phyloP scores from a whole-genome alignment of 1,284 basidiomycete species.

The Puccinia sorghi region DNA sequence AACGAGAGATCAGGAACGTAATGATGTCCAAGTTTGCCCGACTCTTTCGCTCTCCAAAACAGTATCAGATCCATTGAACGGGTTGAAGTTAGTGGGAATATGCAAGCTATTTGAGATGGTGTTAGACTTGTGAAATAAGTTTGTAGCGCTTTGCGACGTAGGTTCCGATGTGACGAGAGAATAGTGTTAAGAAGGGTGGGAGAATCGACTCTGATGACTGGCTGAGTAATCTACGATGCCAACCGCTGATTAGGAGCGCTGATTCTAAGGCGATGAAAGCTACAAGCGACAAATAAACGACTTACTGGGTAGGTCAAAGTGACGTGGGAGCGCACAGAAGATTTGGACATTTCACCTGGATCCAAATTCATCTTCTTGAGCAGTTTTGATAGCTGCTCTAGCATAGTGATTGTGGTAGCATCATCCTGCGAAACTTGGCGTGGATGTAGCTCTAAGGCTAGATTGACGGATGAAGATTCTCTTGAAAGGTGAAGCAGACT shows the following conservation, averaged over 20 bases:
- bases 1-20: conserved; percentile 66
- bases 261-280: background rate
- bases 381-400: conserved; percentile 21
- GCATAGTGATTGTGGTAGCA: background rate
- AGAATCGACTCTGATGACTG: conserved; percentile 53
- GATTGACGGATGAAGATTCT: background rate
- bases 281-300: background rate
- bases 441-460: conserved; percentile 26
- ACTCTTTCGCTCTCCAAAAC: conserved; percentile 69
- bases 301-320: conserved; percentile 30
- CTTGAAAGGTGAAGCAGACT: conserved; percentile 1
- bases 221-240: conserved; percentile 1
- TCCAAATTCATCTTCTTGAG: conserved; percentile 23
- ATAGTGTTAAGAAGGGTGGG: conserved; percentile 58
- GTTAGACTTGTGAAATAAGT: conserved; percentile 69
- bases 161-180: conserved; percentile 62
- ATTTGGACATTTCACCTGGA: background rate
- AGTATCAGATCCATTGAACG: conserved; percentile 70
- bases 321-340: background rate
- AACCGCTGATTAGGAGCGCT: background rate
- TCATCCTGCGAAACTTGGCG: conserved; percentile 1
- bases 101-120: conserved; percentile 61
- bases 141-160: conserved; percentile 59
- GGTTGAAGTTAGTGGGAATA: conserved; percentile 80
- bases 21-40: conserved; percentile 66